A percentile compares a stretch with the other conserved stretches of the same genome.
Conservation (phyloP, 208 protist genomes). For the Tritrichomonas foetus region DNA sequence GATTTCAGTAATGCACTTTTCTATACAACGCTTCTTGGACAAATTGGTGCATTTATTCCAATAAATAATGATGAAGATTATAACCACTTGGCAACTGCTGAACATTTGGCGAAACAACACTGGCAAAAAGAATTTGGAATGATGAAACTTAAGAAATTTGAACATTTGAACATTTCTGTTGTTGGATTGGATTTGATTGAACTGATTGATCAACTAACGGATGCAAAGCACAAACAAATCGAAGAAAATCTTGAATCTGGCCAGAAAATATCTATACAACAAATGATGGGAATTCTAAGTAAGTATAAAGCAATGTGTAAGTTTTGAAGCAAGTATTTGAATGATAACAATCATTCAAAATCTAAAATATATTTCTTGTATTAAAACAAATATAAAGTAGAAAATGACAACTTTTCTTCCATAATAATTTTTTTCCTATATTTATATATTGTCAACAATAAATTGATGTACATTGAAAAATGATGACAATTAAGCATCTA, state of each 20-base stretch:
- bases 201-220: no score
- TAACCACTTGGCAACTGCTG: no score
- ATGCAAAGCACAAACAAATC: no score
- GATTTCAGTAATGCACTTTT: neutral
- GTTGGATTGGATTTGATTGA: no score
- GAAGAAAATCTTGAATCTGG: no score
- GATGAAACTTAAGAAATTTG: no score
- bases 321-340: neutral
- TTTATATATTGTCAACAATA: neutral
- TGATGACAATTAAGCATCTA: neutral
- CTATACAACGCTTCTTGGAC: conserved; percentile 8
- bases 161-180: no score
- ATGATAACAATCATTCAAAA: neutral
- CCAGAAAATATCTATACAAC: no score
- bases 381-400: neutral
- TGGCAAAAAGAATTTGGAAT: no score
- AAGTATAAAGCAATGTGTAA: no score
- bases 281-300: no score
- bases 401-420: neutral
- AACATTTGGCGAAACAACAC: no score
- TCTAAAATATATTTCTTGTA: neutral
- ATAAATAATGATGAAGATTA: neutral
- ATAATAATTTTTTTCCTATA: neutral
- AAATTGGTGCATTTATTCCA: neutral
- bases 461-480: neutral